Evolutionary conservation across 805 yeast species (phyloP).

Genomic region (Suhomyces faveliae): DNA sequence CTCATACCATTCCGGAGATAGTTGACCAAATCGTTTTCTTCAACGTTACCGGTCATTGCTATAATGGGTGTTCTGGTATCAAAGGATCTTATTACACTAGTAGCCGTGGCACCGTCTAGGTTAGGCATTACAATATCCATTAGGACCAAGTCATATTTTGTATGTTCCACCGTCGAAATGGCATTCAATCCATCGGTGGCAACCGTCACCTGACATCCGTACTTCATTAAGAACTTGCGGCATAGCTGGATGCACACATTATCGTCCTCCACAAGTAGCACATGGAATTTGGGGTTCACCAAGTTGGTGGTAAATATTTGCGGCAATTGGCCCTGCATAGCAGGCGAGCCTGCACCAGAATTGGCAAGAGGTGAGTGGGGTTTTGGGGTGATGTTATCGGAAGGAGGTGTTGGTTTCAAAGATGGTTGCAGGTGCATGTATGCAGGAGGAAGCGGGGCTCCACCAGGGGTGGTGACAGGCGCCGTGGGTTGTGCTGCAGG

Average conservation of each 20-base stretch:
- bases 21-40: slow-evolving; percentile 74
- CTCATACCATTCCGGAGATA: slow-evolving; percentile 88
- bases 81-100: slow-evolving; percentile 81
- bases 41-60: slow-evolving; percentile 91
- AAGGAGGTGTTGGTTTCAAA: slow-evolving; percentile 7
- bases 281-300: slow-evolving; percentile 58
- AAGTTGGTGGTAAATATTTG: slow-evolving; percentile 13
- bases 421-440: slow-evolving; percentile 3
- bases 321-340: slow-evolving; percentile 6
- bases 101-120: slow-evolving; percentile 85
- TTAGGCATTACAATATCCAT: slow-evolving; percentile 93
- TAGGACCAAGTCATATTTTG: slow-evolving; percentile 66
- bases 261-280: slow-evolving; percentile 76
- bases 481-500: slow-evolving; percentile 1
- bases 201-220: slow-evolving; percentile 90
- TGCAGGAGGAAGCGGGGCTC: slow-evolving; percentile 1
- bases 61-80: slow-evolving; percentile 86
- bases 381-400: slow-evolving; percentile 14
- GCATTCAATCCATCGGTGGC: slow-evolving; percentile 93
- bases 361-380: slow-evolving; percentile 15
- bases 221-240: slow-evolving; percentile 75
- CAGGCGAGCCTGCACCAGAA: slow-evolving; percentile 15
- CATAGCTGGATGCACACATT: slow-evolving; percentile 80
- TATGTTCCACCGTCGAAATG: slow-evolving; percentile 68
- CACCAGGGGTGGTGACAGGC: not conserved